Base-by-base conservation (phyloP, 2,329 filamentous ascomycete species). In the Teratosphaeria nubilosa region DNA sequence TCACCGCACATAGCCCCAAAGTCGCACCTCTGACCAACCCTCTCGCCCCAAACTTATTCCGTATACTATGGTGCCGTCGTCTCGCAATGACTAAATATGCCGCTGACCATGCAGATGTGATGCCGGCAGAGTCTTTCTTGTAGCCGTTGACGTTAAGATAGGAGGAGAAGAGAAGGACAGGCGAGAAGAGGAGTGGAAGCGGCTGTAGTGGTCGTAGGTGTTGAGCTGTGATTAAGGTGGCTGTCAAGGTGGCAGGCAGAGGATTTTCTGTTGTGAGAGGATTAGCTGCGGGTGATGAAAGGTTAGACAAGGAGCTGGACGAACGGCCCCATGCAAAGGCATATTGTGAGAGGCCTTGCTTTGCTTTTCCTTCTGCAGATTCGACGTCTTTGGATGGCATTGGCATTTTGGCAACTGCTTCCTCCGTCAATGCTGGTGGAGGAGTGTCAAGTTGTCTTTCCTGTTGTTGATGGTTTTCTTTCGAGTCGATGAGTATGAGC, bases 171-270 rank as follows among this genome's bases (percentile, higher is more conserved):
- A 87, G 77, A 2, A 88, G 77, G 58, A 86, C 74, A 1, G 85
- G 84, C 4, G 85, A 81, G 69, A 88, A 87, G 62, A 85, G 72
- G 80, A 88, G 84, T 3, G 85, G 85, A 0, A 88, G 75, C 6
- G 77, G 68, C 68, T 85, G 84, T 71, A 86, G 83, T 7, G 86
- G 85, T n/a, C 83, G 82, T 51, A 81, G 76, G 74, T 87, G 82
- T 65, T 87, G 83, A 11, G 84, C 83, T 48, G 84, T 80, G 64
- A 87, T 81, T 51, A 88, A 76, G 9, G 84, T 85, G 58, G 86
- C 85, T 51, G 86, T 80, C 13, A 86, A 72, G 11, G 82, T 84
- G 25, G 86, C 81, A 1, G 85, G 83, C 32, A 88, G 78, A 9
- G 85, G 79, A 59, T 81, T 83, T 72, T 85, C 85, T 87, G 66